Conservation (phyloP, 2,329 filamentous ascomycete species). For the Sporothrix pallida region DNA sequence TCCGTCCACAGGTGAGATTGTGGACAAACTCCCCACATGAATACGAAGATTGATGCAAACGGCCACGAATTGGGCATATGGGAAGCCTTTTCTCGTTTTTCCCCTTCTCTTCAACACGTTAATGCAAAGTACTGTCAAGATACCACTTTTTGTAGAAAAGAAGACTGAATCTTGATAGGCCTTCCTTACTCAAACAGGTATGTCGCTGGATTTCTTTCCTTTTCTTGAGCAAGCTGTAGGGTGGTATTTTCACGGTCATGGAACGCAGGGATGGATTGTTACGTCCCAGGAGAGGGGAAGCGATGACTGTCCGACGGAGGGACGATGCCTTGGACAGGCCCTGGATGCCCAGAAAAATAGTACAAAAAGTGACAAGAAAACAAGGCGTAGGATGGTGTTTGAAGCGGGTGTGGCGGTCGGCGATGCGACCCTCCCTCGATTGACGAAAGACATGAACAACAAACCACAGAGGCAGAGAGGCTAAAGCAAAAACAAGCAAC, state of each 20-base stretch:
- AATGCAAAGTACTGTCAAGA: too few species aligned
- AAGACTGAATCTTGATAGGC: too few species aligned
- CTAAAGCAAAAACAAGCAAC: neutral
- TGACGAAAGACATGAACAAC: neutral
- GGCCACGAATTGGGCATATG: too few species aligned
- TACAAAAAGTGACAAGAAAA: neutral
- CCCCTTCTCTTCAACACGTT: neutral
- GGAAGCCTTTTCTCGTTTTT: too few species aligned
- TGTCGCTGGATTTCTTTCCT: neutral
- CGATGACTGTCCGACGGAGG: neutral
- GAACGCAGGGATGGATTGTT: neutral
- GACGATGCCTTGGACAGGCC: neutral
- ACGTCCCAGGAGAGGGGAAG: neutral
- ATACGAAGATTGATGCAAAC: neutral
- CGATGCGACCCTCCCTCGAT: neutral
- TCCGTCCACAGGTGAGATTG: too few species aligned
- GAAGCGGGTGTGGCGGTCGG: neutral
- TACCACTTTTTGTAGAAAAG: too few species aligned
- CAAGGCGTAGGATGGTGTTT: neutral
- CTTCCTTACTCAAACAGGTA: too few species aligned
- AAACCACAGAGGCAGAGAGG: neutral
- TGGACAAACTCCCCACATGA: neutral
- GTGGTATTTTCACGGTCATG: neutral
- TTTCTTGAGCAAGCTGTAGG: neutral
- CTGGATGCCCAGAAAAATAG: neutral